phyloP scores from a whole-genome alignment of 345 rosid genomes.

The Cardamine occulta region DNA sequence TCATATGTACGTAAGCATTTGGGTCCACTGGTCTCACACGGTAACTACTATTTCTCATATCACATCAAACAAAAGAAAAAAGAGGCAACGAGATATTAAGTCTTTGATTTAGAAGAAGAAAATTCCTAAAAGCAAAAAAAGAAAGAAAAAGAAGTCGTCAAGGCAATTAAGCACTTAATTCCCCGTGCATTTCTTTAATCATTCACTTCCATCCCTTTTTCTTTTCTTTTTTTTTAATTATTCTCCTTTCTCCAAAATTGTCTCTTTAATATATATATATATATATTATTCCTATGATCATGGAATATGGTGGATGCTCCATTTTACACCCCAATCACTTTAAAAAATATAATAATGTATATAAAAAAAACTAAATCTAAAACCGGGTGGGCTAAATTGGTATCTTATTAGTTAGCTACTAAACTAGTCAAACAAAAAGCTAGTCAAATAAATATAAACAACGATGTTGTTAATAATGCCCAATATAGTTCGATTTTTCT shows the following conservation, averaged over 20 bases:
- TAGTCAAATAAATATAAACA: not conserved
- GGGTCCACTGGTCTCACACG: conserved; percentile 39
- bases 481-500: not conserved
- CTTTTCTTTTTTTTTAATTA: not conserved
- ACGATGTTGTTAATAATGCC: not conserved
- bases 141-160: conserved; percentile 40
- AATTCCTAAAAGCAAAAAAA: conserved; percentile 4
- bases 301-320: conserved; percentile 18
- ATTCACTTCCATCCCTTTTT: conserved; percentile 33
- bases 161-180: conserved; percentile 45
- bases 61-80: conserved; percentile 11
- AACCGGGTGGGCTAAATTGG: not conserved
- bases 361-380: not conserved
- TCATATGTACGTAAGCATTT: conserved; percentile 16
- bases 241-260: not conserved
- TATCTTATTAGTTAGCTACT: not conserved
- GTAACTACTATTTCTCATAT: conserved; percentile 29
- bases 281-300: not conserved
- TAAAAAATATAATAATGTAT: not conserved
- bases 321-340: not conserved
- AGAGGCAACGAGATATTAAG: not conserved
- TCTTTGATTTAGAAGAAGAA: conserved; percentile 3
- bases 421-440: not conserved
- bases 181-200: conserved; percentile 47
- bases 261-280: not conserved